A percentile compares a stretch with the other conserved stretches of the same genome.
These are phyloP conservation scores for Plasmodium malariae DNA, from an alignment of 169 alveolate species.

Conservation along the genomic window DNA sequence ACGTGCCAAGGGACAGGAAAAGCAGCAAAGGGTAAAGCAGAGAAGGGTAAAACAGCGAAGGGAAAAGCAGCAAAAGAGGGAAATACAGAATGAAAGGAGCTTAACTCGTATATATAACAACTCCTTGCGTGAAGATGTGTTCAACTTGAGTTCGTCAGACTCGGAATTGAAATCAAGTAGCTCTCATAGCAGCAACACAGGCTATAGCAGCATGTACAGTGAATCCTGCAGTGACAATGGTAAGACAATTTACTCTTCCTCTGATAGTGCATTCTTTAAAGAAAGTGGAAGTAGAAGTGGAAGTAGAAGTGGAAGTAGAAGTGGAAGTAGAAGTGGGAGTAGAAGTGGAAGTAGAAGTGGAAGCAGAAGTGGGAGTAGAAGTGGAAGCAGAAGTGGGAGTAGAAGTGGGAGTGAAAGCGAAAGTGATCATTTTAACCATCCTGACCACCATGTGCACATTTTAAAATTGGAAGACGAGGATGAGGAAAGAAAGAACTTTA, in stretches of 20 bases:
- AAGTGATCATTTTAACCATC: not conserved
- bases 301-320: no score
- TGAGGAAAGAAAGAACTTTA: slow-evolving; percentile 24
- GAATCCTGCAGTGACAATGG: not conserved
- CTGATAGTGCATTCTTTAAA: not conserved
- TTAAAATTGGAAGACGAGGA: slow-evolving; percentile 19
- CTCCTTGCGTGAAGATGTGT: not conserved
- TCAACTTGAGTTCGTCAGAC: not conserved
- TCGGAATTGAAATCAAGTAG: no score
- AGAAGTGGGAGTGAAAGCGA: not conserved
- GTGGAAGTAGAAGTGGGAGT: no score
- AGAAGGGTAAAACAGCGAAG: not conserved
- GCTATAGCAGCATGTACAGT: not conserved
- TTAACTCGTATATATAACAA: not conserved
- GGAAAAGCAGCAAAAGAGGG: not conserved
- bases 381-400: no score
- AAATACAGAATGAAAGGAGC: not conserved
- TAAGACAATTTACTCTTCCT: not conserved
- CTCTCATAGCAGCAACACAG: no score
- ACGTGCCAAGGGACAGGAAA: not conserved
- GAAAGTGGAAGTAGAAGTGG: no score
- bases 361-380: no score
- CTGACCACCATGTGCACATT: not conserved
- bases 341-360: no score
- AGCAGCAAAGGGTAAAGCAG: not conserved